Evolutionary conservation across 2,329 filamentous ascomycete genomes (phyloP), one percentile per base, ranked within the genome.

Genomic region (Pseudocercospora ulei): DNA sequence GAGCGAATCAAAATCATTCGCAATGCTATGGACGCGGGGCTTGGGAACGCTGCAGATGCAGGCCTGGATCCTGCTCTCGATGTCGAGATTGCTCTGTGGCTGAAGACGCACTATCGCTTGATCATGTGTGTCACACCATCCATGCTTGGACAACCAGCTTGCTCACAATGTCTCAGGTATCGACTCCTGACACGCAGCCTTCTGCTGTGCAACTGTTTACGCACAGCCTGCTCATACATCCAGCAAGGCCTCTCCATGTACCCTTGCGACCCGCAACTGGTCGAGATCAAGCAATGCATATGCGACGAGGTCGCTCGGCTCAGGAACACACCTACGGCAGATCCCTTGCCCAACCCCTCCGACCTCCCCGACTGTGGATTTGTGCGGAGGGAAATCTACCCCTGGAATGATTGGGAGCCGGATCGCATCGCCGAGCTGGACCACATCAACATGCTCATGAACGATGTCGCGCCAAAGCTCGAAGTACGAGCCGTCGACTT

Each of bases 401-500:
- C 73, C 1, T 80, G 76, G 76, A 79, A 78, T 47, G 53, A 62
- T 9, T 63, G 72, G 49, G 76, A 80, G 48, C 73, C 73, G 1
- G 65, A 78, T 51, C 65, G 76, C 26, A 70, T 72, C 41, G 65
- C 68, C 0, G 55, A 66, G 2, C 65, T 96, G 14, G 62, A 70
- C 0, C 70, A 79, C 35, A 65, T 96, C 28, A 96, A 96, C 56
- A 61, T 66, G 13, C 69, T 80, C 49, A 69, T 95, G 50, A 63
- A 68, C 16, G 61, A 65, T 2, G 76, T 85, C 39, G 85, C 86
- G 1, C 81, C 85, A 1, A 88, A 85, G 55, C 82, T 88, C 44
- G 82, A 83, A 47, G 82, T 93, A 18, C 73, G 76, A 41, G 78
- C 80, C 2, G 77, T 85, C 0, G 72, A 79, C 19, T 65, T 98